Percentiles rank a stretch among this genome's conserved stretches.
phyloP scores from a whole-genome alignment of 1,284 basidiomycete species.

The Puccinia horiana region DNA sequence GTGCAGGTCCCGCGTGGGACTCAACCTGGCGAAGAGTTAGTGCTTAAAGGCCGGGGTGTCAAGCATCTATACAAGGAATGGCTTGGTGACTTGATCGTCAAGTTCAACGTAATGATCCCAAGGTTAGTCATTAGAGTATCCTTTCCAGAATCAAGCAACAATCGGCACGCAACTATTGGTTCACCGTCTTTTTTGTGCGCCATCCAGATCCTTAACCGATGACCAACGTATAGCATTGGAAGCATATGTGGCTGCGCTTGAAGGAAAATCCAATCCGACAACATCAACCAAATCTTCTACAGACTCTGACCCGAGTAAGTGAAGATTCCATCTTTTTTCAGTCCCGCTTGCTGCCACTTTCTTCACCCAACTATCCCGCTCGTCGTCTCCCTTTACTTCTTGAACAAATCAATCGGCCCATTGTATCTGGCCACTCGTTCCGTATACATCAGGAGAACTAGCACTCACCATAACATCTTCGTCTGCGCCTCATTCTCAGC shows the following conservation, averaged over 20 bases:
- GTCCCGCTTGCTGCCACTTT: neutral
- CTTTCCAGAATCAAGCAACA: neutral
- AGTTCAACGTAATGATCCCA: slow-evolving; percentile 84
- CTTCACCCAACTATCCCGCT: neutral
- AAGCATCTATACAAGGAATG: slow-evolving; percentile 62
- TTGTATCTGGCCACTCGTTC: slow-evolving; percentile 8
- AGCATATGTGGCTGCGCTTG: slow-evolving; percentile 43
- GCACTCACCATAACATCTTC: neutral
- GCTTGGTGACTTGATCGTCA: slow-evolving; percentile 82
- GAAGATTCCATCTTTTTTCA: neutral
- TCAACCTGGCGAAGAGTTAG: slow-evolving; percentile 95
- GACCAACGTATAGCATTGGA: slow-evolving; percentile 41
- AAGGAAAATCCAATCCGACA: slow-evolving; percentile 5
- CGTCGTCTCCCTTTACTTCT: neutral
- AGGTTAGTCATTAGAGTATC: slow-evolving; percentile 65
- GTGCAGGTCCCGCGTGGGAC: slow-evolving; percentile 90
- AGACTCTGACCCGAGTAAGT: slow-evolving; percentile 20
- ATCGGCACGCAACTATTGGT: neutral
- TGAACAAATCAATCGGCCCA: slow-evolving; percentile 1
- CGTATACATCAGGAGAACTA: neutral
- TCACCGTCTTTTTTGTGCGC: neutral
- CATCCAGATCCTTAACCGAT: slow-evolving; percentile 27
- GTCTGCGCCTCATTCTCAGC: neutral
- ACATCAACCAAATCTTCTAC: neutral
- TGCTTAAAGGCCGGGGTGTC: slow-evolving; percentile 85